Evolutionary conservation across 2,329 filamentous ascomycete species (phyloP), one percentile per base, ranked within the genome.

Genomic region (Colletotrichum costaricense): DNA sequence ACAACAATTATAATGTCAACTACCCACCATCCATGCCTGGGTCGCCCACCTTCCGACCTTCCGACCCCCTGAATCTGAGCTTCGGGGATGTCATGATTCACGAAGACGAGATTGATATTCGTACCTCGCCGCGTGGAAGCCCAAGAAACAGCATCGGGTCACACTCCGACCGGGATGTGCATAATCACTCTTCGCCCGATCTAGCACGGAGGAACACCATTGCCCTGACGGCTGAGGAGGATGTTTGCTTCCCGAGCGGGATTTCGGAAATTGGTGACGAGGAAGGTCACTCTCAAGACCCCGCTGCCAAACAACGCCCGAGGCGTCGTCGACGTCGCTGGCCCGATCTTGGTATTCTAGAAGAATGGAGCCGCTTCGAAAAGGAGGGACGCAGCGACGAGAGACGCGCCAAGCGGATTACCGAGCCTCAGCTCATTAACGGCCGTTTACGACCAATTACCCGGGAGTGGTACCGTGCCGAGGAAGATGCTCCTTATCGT

Each of bases 321-420:
- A 83, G 79, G 69, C 77, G 76, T 76, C 89, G 93, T 68, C 89
- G 91, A 55, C 86, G 91, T 46, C 92, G 93, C 76, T 98, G 95
- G 95, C 97, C 97, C 0, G 95, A 98, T 80, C 85, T 98, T 19
- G 86, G 90, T 1, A 90, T 94, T 5, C 85, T 99, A 12, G 94
- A 98, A 72, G 94, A 97, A 75, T 99, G 95, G 95, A 95, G 93
- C 74, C 90, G 90, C 4, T 92, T 96, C 76, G 97, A 99, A 82
- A 98, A 97, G 82, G 95, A 98, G 80, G 92, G 93, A 71, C 90
- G 94, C 65, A 96, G 90, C 66, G 94, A 97, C 70, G 94, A 94
- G 67, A 90, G 94, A 54, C 91, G 95, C 3, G 93, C 93, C 59
- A 98, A 98, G 85, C 97, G 93, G 81, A 96, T 98, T 76, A 97